Percentiles rank a stretch among this genome's conserved stretches.
These are phyloP conservation scores for Nannochloris sp. DNA, from an alignment of 139 green algal genomes.

Conservation along the genomic window DNA sequence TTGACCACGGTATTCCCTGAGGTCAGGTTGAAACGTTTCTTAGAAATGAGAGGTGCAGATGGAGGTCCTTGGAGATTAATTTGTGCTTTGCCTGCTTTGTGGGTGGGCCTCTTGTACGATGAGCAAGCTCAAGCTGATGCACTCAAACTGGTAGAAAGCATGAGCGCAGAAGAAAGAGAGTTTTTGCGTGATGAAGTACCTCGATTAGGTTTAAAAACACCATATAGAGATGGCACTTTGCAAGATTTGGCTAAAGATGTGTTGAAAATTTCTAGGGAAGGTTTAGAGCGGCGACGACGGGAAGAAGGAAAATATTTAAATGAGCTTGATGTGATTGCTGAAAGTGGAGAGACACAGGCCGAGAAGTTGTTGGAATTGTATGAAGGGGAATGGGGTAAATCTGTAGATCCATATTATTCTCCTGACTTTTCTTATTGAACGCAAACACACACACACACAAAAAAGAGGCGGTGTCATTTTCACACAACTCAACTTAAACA, in stretches of 20 bases:
- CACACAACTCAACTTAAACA: too few relatives aligned
- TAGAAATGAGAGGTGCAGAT: constrained; percentile 98
- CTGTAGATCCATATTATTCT: constrained; percentile 60
- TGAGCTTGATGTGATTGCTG: constrained; percentile 52
- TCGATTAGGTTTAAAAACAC: constrained; percentile 62
- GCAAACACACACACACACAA: too few relatives aligned
- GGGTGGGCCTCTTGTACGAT: constrained; percentile 94
- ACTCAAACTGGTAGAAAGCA: constrained; percentile 66
- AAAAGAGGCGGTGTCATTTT: too few relatives aligned
- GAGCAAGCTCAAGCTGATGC: constrained; percentile 39
- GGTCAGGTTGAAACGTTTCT: constrained; percentile 88
- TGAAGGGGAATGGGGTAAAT: constrained; percentile 53
- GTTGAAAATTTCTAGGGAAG: constrained; percentile 66
- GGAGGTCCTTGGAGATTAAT: constrained; percentile 85
- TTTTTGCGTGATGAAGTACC: constrained; percentile 61
- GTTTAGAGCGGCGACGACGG: constrained; percentile 69
- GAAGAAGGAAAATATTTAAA: constrained; percentile 78
- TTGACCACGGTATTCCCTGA: constrained; percentile 96
- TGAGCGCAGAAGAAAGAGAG: constrained; percentile 72
- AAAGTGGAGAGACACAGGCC: constrained; percentile 51
- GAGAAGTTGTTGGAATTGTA: constrained; percentile 67
- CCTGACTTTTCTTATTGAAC: constrained; percentile 33
- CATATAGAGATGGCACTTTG: constrained; percentile 81
- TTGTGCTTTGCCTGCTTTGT: constrained; percentile 87
- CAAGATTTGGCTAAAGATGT: constrained; percentile 69